These are phyloP conservation scores for Aspergillus jensenii DNA, from an alignment of 2,329 filamentous ascomycete species.

Conservation along the genomic window DNA sequence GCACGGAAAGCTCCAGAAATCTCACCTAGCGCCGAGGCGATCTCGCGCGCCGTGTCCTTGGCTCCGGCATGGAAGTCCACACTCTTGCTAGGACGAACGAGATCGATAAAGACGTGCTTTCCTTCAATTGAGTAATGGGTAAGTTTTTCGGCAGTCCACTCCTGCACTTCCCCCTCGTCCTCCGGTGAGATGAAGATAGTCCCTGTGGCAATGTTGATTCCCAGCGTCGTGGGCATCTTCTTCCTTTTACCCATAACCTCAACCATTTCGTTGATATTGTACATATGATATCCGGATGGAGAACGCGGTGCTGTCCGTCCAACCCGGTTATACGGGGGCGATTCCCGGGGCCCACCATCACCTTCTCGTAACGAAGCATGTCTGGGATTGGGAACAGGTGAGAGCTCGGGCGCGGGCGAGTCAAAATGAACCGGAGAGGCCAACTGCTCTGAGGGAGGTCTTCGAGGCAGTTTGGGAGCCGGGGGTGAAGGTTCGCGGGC, in stretches of 20 bases:
- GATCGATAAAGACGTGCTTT: constrained; percentile 94
- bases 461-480: constrained; percentile 62
- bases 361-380: constrained; percentile 41
- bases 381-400: constrained; percentile 43
- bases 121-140: constrained; percentile 98
- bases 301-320: constrained; percentile 54
- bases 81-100: constrained; percentile 89
- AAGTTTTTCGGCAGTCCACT: constrained; percentile 93
- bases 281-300: constrained; percentile 85
- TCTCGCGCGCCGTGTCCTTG: constrained; percentile 94
- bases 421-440: constrained; percentile 60
- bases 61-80: constrained; percentile 95
- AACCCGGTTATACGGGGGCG: constrained; percentile 56
- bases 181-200: constrained; percentile 88
- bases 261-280: constrained; percentile 96
- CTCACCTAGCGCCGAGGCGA: constrained; percentile 83
- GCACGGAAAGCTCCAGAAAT: constrained; percentile 81
- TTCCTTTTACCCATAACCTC: constrained; percentile 96
- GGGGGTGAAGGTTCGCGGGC: constrained; percentile 44
- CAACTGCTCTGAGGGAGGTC: constrained; percentile 58
- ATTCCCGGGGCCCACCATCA: constrained; percentile 45
- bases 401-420: constrained; percentile 53
- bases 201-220: constrained; percentile 87
- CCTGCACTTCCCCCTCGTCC: constrained; percentile 78
- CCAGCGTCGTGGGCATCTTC: constrained; percentile 96